Base-by-base conservation (phyloP, 495 filamentous ascomycete species). In the Penicillium goetzii region DNA sequence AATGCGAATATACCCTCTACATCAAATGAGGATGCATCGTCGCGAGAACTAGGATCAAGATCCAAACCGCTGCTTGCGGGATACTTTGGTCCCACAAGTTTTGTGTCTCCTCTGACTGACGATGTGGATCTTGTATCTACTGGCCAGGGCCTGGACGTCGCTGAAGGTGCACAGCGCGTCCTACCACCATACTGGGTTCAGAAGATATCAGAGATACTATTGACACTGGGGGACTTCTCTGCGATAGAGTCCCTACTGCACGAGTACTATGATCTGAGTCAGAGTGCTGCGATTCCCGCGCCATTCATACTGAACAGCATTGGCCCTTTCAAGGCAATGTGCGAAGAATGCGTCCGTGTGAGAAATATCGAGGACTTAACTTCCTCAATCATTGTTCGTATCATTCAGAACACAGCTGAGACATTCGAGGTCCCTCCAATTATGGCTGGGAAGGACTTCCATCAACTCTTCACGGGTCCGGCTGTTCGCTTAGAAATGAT, bases 71-170 rank as follows among this genome's bases (percentile, higher is more conserved):
- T 74, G 3, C 58, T 69, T 9, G 54, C 73, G 19, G 73, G 74
- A 2, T 74, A 77, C 50, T 60, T 76, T 36, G 74, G 74, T 23
- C 73, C 74, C 6, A 77, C 68, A 4, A 77, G 74, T 41, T 72
- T 72, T 58, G 69, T 76, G 6, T 66, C 69, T 12, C 59, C 65
- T 0, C 60, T 77, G 34, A 57, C 58, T 5, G 67, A 67, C 1
- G 69, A 67, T 60, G 56, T 64, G 17, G 68, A 68, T 17, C 34
- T 68, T 30, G 56, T 61, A 6, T 61, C 70, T 4, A 58, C 51
- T 12, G 56, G 56, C 5, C 61, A 58, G 41, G 28, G 62, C 17
- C 17, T 61, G 10, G 59, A 61, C 2, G 36, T 51, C 3, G 34
- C 11, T 26, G 50, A 65, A 41, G 32, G 38, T 12, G 4, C 61